Evolutionary conservation across 257 asterid genomes (phyloP).

Genomic region (Nicotiana obtusifolia): DNA sequence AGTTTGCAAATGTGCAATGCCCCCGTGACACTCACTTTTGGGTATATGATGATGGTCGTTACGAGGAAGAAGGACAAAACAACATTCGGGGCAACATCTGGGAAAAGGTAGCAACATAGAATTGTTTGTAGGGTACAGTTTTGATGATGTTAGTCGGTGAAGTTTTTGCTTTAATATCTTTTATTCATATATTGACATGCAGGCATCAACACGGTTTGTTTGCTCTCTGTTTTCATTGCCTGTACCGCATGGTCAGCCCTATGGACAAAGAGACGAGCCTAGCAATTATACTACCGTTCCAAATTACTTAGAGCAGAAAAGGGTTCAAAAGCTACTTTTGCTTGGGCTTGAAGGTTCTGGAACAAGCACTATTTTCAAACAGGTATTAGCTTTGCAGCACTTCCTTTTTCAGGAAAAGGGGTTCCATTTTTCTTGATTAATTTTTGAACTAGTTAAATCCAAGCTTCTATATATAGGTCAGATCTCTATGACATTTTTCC

Average conservation of each 20-base stretch:
- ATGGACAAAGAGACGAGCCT: conserved; percentile 64
- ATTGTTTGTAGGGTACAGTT: neutral
- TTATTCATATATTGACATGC: neutral
- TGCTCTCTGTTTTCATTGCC: conserved; percentile 90
- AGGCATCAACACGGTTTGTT: conserved; percentile 86
- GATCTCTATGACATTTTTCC: neutral
- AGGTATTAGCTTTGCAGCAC: conserved; percentile 36
- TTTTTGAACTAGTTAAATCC: neutral
- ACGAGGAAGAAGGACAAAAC: conserved; percentile 99
- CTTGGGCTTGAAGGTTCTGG: conserved; percentile 90
- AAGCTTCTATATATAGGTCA: neutral
- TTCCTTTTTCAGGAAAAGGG: neutral
- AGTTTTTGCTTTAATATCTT: neutral
- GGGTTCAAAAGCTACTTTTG: conserved; percentile 72
- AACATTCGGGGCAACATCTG: conserved; percentile 94
- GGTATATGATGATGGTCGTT: conserved; percentile 97
- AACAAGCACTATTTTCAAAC: conserved; percentile 93
- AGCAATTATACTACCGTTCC: conserved; percentile 69
- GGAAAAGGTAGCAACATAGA: conserved; percentile 72
- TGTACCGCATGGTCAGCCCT: conserved; percentile 80
- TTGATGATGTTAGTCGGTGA: neutral
- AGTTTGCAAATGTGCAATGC: conserved; percentile 94
- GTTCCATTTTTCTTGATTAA: neutral
- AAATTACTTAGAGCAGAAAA: conserved; percentile 70
- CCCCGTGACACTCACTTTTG: conserved; percentile 99